Evolutionary conservation across 345 rosid species (phyloP), one percentile per base, ranked within the genome.

Genomic region (Populus davidiana): DNA sequence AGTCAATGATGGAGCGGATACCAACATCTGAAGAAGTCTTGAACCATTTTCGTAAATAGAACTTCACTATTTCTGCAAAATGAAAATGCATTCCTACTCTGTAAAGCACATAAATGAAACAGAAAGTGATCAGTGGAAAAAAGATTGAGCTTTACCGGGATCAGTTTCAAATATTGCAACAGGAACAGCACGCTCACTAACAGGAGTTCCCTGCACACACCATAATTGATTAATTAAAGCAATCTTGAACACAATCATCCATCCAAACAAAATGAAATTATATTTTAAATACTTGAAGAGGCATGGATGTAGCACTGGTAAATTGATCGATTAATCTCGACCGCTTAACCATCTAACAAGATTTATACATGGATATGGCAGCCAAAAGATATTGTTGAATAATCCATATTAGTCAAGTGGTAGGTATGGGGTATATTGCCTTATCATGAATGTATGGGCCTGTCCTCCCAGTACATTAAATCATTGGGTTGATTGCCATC

Each of bases 151-250:
- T n/a, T 84, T 86, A 94, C 98, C 97, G 33, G 88, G 56, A 64
- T 95, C 89, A 35, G 96, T 90, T 88, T 89, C 94, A 83, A 95
- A 95, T 86, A 95, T 93, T 77, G 99, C 97, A 82, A 95, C 98
- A 76, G 99, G 99, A 84, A 95, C 89, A 85, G 99, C 99, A 77
- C 99, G 98, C 81, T 95, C 99, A 38, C 99, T 95, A 71, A 95
- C 99, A 75, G 99, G 94, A 63, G 93, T 86, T 72, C 98, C 99
- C 99, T 93, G 89, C 79, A 79, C 85, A 84, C 29, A 79, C 73
- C 72, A 83, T 74, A 73, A 75, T 80, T 79, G 36, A 52, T 69
- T 78, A 21, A 64, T 7, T 31, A 23, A 23, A 23, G 17, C 67
- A 25, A 68, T 76, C 31, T 50, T 70, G 61, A 72, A 52, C 80